Evolutionary conservation across 805 yeast genomes (phyloP).

Genomic region (Candida sithepensis): DNA sequence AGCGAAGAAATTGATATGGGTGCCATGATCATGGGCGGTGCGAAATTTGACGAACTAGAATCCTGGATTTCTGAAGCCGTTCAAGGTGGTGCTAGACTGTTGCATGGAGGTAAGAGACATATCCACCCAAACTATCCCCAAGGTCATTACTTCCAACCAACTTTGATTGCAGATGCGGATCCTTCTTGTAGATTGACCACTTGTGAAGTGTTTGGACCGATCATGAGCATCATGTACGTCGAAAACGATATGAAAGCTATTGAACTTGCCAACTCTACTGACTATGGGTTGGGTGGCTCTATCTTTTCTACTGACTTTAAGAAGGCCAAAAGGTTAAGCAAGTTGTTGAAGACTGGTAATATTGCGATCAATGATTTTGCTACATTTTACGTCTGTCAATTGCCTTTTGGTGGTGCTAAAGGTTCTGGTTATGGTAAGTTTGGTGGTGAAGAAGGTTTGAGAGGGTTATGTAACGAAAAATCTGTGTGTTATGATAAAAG

Average conservation of each 20-base stretch:
- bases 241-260: slow-evolving; percentile 63
- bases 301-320: slow-evolving; percentile 69
- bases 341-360: slow-evolving; percentile 73
- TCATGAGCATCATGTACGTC: slow-evolving; percentile 77
- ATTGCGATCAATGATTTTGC: slow-evolving; percentile 98
- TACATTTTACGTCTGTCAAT: slow-evolving; percentile 89
- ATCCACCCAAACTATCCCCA: slow-evolving; percentile 91
- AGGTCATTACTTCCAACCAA: slow-evolving; percentile 92
- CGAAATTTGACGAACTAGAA: slow-evolving; percentile 68
- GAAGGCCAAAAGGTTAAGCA: slow-evolving; percentile 60
- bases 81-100: slow-evolving; percentile 69
- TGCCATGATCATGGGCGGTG: slow-evolving; percentile 77
- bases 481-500: slow-evolving; percentile 82
- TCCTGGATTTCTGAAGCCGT: slow-evolving; percentile 70
- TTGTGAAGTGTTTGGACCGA: slow-evolving; percentile 94
- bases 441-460: slow-evolving; percentile 96
- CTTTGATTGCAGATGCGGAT: slow-evolving; percentile 79
- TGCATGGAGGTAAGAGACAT: slow-evolving; percentile 78
- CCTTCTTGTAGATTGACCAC: slow-evolving; percentile 75
- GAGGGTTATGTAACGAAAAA: slow-evolving; percentile 84
- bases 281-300: slow-evolving; percentile 89
- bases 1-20: slow-evolving; percentile 93
- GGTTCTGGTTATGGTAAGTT: slow-evolving; percentile 97
- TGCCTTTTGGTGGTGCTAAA: slow-evolving; percentile 94
- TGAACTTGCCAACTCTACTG: slow-evolving; percentile 74